Evolutionary conservation across 2,329 filamentous ascomycete genomes (phyloP).

Genomic region (Alternaria incomplexa): DNA sequence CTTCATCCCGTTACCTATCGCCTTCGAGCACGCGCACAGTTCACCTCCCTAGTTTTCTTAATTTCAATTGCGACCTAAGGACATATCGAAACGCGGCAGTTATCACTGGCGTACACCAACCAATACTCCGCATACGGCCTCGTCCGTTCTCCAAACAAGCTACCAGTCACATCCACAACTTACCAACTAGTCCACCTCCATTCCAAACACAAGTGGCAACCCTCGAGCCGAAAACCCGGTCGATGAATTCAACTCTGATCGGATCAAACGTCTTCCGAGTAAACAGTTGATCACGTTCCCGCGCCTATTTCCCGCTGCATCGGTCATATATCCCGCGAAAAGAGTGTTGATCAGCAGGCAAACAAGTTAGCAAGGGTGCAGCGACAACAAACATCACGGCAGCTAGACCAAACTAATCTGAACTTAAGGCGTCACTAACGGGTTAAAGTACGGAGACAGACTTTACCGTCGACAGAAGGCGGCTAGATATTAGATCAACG

Average conservation of each 20-base stretch:
- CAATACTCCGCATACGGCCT: neutral
- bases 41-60: neutral
- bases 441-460: neutral
- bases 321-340: neutral
- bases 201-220: neutral
- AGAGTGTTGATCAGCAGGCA: neutral
- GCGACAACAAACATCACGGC: neutral
- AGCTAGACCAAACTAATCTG: neutral
- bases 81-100: neutral
- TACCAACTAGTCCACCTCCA: neutral
- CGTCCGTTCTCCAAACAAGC: neutral
- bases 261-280: neutral
- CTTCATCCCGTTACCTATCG: neutral
- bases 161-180: neutral
- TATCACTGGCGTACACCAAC: neutral
- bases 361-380: neutral
- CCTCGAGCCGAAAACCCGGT: neutral
- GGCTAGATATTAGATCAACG: neutral
- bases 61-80: neutral
- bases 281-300: neutral
- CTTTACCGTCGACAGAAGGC: neutral
- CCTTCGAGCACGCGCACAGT: neutral
- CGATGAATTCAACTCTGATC: neutral
- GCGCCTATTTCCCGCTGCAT: neutral
- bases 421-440: neutral